Percentiles rank a stretch among this genome's conserved stretches.
These are phyloP conservation scores for Nemania abortiva DNA, from an alignment of 2,329 filamentous ascomycete species.

Conservation along the genomic window DNA sequence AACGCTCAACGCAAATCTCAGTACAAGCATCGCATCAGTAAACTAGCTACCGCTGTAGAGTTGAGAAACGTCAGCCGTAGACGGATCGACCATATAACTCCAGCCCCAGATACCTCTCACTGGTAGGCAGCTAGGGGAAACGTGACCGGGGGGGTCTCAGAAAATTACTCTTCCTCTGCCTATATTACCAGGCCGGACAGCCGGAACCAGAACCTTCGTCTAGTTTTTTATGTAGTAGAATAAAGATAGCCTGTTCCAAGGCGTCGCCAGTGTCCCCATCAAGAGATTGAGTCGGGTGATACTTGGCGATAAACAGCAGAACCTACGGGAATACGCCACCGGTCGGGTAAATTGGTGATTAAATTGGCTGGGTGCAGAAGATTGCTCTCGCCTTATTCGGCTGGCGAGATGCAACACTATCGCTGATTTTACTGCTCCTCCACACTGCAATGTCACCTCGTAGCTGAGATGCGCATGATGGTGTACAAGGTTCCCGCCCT, in stretches of 20 bases:
- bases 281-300: constrained; percentile 14
- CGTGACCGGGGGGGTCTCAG: background rate
- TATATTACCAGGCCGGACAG: constrained; percentile 11
- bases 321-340: constrained; percentile 19
- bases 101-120: background rate
- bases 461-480: constrained; percentile 33
- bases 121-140: background rate
- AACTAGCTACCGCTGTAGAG: background rate
- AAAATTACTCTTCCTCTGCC: constrained; percentile 9
- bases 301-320: constrained; percentile 16
- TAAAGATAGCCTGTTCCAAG: background rate
- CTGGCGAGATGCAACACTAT: constrained; percentile 33
- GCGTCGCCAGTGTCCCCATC: background rate
- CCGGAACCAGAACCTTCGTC: constrained; percentile 8
- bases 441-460: constrained; percentile 33
- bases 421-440: constrained; percentile 26
- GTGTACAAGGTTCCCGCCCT: constrained; percentile 17
- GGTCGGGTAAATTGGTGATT: constrained; percentile 38
- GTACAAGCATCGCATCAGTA: background rate
- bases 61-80: background rate
- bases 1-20: background rate
- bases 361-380: constrained; percentile 27
- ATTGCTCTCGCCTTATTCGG: constrained; percentile 38
- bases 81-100: background rate
- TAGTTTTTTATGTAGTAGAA: background rate